These are phyloP conservation scores for Exobasidium rhododendri DNA, from an alignment of 1,284 basidiomycete species.

Conservation along the genomic window DNA sequence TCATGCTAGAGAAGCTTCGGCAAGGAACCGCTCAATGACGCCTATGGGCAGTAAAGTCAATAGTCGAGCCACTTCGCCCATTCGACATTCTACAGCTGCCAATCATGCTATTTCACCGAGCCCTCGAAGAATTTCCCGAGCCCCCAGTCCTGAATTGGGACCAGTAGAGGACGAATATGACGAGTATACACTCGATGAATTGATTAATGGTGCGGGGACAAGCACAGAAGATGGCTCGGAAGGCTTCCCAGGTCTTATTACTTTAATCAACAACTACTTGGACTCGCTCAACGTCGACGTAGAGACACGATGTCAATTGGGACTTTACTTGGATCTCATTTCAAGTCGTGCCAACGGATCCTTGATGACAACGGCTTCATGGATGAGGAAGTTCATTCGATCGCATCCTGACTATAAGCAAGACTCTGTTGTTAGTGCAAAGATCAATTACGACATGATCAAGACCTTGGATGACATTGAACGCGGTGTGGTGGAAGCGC, in stretches of 20 bases:
- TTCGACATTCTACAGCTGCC: neutral
- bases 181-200: conserved; percentile 87
- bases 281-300: conserved; percentile 78
- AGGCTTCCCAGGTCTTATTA: conserved; percentile 77
- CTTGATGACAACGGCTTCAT: conserved; percentile 83
- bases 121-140: conserved; percentile 8
- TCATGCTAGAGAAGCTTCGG: conserved; percentile 28
- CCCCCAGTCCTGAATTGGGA: conserved; percentile 14
- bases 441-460: conserved; percentile 67
- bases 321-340: conserved; percentile 54
- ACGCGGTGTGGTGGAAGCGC: conserved; percentile 45
- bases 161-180: conserved; percentile 74
- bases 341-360: conserved; percentile 76
- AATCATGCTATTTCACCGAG: conserved; percentile 3
- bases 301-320: conserved; percentile 66
- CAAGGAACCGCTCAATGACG: neutral
- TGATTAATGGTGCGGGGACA: conserved; percentile 79
- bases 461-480: conserved; percentile 81
- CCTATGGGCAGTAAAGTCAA: conserved; percentile 17
- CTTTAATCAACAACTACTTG: conserved; percentile 80
- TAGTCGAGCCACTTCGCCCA: conserved; percentile 56
- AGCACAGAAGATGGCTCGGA: conserved; percentile 7
- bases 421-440: conserved; percentile 82
- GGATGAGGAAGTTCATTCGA: conserved; percentile 87
- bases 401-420: conserved; percentile 83